Base-by-base conservation (phyloP, 1,284 basidiomycete species). In the Puccinia coronata region DNA sequence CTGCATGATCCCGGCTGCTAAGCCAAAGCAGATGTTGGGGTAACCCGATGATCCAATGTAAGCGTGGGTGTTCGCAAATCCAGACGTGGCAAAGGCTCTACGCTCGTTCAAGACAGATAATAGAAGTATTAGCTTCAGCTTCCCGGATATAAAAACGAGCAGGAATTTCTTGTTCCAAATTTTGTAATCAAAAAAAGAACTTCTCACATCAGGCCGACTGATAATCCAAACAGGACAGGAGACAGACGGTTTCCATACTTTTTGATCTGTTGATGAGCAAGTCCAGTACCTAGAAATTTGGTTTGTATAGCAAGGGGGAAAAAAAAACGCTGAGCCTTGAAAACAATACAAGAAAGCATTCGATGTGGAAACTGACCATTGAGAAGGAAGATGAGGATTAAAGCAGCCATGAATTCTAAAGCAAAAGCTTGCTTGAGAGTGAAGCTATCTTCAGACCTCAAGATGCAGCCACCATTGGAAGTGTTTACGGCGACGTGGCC, bases 21-120 rank as follows among this genome's bases (percentile, higher is more conserved):
- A 39, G 9, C 77, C 77, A 43, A 79, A 79, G 31, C 77, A 79
- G 39, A 79, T 47, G 36, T 79, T 79, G 8, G 77, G 77, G 53
- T 67, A 79, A 25, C 77, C 77, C 0, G 51, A 69, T 20, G 77
- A 67, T 20, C 77, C 77, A 47, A 79, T 79, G 67, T 70, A 79
- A 18, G 59, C 75, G 4, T 53, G 51, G 36, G 65, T 55, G 31
- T 55, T 53, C 0, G 77, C 77, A 70, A 79, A 79, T 25, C 77
- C 77, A 20, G 77, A 79, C 5, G 65, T 70, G 49, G 61, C 65
- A 59, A 71, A 79, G 39, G 47, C 34, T 70, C 77, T 79, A 49
- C 9, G 23, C 12, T 51, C 25, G 25, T 31, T 36, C 25, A 4
- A 34, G 23, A 5, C 12, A 11, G 4, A 59, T 57, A 55, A 57